These are phyloP conservation scores for Psilocybe subaeruginosa DNA, from an alignment of 768 basidiomycete genomes.

Conservation along the genomic window DNA sequence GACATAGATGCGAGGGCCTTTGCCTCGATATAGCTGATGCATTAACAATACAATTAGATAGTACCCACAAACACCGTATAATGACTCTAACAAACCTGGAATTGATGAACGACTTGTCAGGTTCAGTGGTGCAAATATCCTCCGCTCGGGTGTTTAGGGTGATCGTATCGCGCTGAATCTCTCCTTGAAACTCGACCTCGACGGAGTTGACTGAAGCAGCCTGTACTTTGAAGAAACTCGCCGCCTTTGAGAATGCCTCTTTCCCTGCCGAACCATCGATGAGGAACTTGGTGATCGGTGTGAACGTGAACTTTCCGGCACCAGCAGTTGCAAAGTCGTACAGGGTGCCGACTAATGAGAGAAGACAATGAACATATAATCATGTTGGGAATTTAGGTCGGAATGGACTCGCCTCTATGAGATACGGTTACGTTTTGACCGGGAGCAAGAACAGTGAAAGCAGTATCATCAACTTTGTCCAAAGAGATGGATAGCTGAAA, in stretches of 20 bases:
- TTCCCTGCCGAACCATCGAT: constrained; percentile 28
- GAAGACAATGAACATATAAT: not conserved
- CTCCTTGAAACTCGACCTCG: constrained; percentile 35
- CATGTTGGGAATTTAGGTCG: not conserved
- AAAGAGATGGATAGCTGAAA: constrained; percentile 39
- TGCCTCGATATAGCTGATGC: constrained; percentile 35
- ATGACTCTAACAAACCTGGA: constrained; percentile 38
- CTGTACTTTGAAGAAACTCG: constrained; percentile 29
- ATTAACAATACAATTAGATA: not conserved
- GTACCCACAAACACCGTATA: not conserved
- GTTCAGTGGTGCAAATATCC: constrained; percentile 38
- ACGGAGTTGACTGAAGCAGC: constrained; percentile 27
- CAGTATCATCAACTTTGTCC: constrained; percentile 38
- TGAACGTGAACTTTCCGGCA: constrained; percentile 41
- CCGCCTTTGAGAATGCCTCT: constrained; percentile 13
- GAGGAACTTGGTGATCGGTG: constrained; percentile 41
- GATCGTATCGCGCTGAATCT: constrained; percentile 33
- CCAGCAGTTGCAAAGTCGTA: constrained; percentile 45
- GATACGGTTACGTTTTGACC: constrained; percentile 41
- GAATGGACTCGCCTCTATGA: constrained; percentile 34
- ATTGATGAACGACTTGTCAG: constrained; percentile 40
- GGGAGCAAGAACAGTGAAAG: constrained; percentile 40
- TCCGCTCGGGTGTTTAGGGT: constrained; percentile 38
- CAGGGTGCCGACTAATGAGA: constrained; percentile 37
- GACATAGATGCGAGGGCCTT: constrained; percentile 38